Base-by-base conservation (phyloP, 2,329 filamentous ascomycete genomes). In the Aspergillus sp. region DNA sequence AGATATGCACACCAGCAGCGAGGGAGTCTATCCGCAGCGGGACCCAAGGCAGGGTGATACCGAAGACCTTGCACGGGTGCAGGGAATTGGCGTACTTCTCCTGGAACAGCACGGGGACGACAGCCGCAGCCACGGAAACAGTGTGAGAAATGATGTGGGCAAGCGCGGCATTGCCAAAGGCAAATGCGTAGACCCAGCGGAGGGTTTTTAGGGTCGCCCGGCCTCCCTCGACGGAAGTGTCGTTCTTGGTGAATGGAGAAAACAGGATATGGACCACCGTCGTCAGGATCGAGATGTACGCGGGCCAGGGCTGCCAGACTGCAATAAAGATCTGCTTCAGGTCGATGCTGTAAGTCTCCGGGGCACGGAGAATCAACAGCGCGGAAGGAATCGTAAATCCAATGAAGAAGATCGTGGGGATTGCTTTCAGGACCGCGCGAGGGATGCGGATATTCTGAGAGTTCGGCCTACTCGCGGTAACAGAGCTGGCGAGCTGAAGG, bases 221-320 rank as follows among this genome's bases (percentile, higher is more conserved):
- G 11, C 36, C 36, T 38, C 44, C 41, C 28, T 48, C 33, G 15
- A 42, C 30, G 3, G 38, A 40, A 12, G 41, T 30, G 15, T 51
- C 49, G 13, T 49, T 46, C 17, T 43, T 35, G 30, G 46, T 43
- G 35, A 51, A 39, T 5, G 45, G 41, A 8, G 48, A 39, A 13
- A 49, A 44, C 32, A 51, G 4, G 25, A 45, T 26, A 34, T 52
- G 48, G 24, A 61, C 41, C 1, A 51, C 13, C 2, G 45, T 55
- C 4, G 63, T 58, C n/a, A 63, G 41, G 8, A 68, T 31, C 3
- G 59, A 58, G 5, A 68, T 60, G 45, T 61, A 67, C 12, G 68
- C 44, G 0, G 70, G 67, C 51, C 69, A 73, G 3, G 60, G 51
- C 40, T 73, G 68, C 67, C 70, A 72, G 28, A 66, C 41, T 1